Evolutionary conservation across 2,329 filamentous ascomycete genomes (phyloP), one percentile per base, ranked within the genome.

Genomic region (Coleophoma eucalyptorum): DNA sequence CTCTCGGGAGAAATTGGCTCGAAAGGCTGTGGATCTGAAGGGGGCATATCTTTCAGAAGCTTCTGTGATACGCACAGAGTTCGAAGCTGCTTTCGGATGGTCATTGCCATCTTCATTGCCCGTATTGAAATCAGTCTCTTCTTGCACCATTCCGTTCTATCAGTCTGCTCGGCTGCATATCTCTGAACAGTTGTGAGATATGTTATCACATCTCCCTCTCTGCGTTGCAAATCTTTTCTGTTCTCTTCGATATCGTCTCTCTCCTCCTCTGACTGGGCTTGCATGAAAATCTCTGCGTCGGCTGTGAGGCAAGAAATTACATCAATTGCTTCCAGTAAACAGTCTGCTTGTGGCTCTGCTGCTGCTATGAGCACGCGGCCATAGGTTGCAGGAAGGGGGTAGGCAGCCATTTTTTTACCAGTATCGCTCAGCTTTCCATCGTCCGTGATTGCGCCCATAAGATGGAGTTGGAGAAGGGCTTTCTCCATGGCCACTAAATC

Each of bases 281-380:
- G 79, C 11, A 81, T 66, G 58, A 85, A 86, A 11, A 86, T 78
- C 52, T 83, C 81, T 46, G 84, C 80, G 40, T 83, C 83, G 0
- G 80, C 74, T 0, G 81, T 85, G 19, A 87, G 74, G 53, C 80
- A 83, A 0, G 83, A 74, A 34, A 87, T 88, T 50, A 97, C 86
- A 62, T 97, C 94, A 55, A 99, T 93, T 4, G 84, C 85, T 58
- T 96, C 90, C 0, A 86, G 68, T 1, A 97, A 71, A 59, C 91
- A 95, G 58, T 89, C 82, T 45, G 80, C 80, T 40, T 86, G 81
- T 0, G 86, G 79, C 6, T 80, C 79, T 0, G 86, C 83, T 1
- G 92, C 89, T 40, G 90, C 89, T 16, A 99, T 75, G 0, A 99
- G 75, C 1, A 96, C 90, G 1, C 91, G 83, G 0, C 87, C 91